These are phyloP conservation scores for Dothidotthia symphoricarpi DNA, from an alignment of 2,329 filamentous ascomycete genomes.

Conservation along the genomic window DNA sequence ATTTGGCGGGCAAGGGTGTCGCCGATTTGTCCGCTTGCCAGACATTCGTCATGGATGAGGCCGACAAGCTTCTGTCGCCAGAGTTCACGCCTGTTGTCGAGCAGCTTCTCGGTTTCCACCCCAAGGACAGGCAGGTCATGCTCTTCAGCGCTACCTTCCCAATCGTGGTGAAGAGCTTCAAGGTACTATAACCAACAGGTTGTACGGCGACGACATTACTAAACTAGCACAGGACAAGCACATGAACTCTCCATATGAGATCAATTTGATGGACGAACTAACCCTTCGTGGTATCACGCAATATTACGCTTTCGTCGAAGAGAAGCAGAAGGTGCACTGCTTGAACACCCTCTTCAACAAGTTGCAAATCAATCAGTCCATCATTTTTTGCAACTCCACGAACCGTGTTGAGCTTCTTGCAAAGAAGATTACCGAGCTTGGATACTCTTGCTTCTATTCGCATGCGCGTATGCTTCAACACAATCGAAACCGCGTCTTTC, in stretches of 20 bases:
- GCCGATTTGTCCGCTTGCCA: slow-evolving; percentile 94
- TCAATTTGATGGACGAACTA: slow-evolving; percentile 99
- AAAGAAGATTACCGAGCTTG: slow-evolving; percentile 98
- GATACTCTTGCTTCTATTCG: slow-evolving; percentile 99
- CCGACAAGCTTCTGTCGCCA: slow-evolving; percentile 92
- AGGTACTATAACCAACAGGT: slow-evolving; percentile 39
- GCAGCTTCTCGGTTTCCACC: slow-evolving; percentile 90
- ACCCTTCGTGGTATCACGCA: slow-evolving; percentile 97
- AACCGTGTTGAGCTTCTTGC: slow-evolving; percentile 96
- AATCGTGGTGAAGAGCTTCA: slow-evolving; percentile 95
- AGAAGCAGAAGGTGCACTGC: slow-evolving; percentile 99
- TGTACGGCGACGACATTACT: slow-evolving; percentile 3
- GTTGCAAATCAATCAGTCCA: slow-evolving; percentile 99
- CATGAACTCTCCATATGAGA: slow-evolving; percentile 94
- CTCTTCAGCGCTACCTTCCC: slow-evolving; percentile 98
- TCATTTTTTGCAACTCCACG: slow-evolving; percentile 99
- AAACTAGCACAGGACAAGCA: slow-evolving; percentile 70
- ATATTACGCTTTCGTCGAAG: slow-evolving; percentile 98
- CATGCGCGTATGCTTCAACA: slow-evolving; percentile 98
- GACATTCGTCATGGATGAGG: slow-evolving; percentile 99
- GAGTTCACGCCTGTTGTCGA: slow-evolving; percentile 98
- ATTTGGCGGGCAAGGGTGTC: slow-evolving; percentile 93
- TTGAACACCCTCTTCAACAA: slow-evolving; percentile 98
- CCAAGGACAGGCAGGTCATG: slow-evolving; percentile 98
- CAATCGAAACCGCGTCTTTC: slow-evolving; percentile 96